Evolutionary conservation across 2,329 filamentous ascomycete species (phyloP), one percentile per base, ranked within the genome.

Genomic region (Anisogramma anomala): DNA sequence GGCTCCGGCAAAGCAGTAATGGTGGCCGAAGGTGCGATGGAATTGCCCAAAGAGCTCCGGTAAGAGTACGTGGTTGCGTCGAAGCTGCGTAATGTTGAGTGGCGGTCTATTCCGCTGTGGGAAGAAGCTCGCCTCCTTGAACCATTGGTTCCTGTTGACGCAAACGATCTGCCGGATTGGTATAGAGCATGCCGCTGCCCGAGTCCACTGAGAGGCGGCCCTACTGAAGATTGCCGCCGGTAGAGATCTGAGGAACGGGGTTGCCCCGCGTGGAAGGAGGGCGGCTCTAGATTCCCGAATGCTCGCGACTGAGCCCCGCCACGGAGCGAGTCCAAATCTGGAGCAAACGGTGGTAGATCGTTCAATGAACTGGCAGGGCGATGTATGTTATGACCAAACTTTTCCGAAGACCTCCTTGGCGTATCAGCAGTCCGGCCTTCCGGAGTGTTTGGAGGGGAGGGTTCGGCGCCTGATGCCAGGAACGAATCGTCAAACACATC

Each of bases 401-500:
- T 58, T 49, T 70, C 68, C 0, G 73, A 80, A 3, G 72, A 78
- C 33, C 68, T 64, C 45, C 71, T 63, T 4, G 72, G 69, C 3
- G 66, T 72, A 26, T 66, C 63, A 45, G 52, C 53, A 8, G 47
- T 52, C 13, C 59, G 60, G 6, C 65, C 65, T 2, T 76, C 75
- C 3, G 77, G 76, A 1, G 77, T 80, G 27, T 64, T 74, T 3
- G 77, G 76, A 1, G 77, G 77, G 2, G 77, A 80, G 0, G 69
- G 70, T 39, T 77, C 70, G 1, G 64, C 67, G 19, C 63, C 65
- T 20, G 60, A 59, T 2, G 64, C 64, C 42, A 71, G 58, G 41
- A 72, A 71, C 2, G 65, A 59, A 42, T 78, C 72, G 2, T 65
- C 61, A 50, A 77, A 74, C 2, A 65, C 65, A 36, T 75, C 72